Evolutionary conservation across 2,329 filamentous ascomycete species (phyloP).

Genomic region (Pseudocercospora musae): DNA sequence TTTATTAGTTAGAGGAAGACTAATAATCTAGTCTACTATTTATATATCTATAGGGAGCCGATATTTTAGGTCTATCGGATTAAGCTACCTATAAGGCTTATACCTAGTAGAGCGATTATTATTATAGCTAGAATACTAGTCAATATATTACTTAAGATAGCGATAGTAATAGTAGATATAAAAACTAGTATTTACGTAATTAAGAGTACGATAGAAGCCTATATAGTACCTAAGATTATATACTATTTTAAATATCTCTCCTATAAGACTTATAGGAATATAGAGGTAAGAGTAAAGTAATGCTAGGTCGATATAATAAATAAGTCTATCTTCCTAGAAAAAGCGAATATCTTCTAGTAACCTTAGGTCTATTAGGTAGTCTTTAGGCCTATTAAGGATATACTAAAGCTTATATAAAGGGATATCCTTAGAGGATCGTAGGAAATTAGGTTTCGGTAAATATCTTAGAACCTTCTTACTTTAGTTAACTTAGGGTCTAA

Average conservation of each 20-base stretch:
- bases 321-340: not conserved
- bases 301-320: not conserved
- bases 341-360: not conserved
- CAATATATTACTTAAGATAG: not conserved
- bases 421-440: no score
- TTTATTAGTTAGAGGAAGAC: not conserved
- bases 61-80: not conserved
- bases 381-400: no score
- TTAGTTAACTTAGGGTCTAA: no score
- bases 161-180: not conserved
- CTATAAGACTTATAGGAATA: not conserved
- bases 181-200: not conserved
- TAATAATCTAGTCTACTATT: not conserved
- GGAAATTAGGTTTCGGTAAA: no score
- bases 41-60: not conserved
- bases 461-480: no score
- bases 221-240: not conserved
- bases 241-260: not conserved
- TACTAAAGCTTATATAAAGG: not conserved
- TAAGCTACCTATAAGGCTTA: not conserved
- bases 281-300: not conserved
- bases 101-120: not conserved
- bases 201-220: not conserved
- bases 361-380: not conserved
- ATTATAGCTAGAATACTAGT: not conserved